Base-by-base conservation (phyloP, 2,329 filamentous ascomycete species). In the Diplodia sapinea region DNA sequence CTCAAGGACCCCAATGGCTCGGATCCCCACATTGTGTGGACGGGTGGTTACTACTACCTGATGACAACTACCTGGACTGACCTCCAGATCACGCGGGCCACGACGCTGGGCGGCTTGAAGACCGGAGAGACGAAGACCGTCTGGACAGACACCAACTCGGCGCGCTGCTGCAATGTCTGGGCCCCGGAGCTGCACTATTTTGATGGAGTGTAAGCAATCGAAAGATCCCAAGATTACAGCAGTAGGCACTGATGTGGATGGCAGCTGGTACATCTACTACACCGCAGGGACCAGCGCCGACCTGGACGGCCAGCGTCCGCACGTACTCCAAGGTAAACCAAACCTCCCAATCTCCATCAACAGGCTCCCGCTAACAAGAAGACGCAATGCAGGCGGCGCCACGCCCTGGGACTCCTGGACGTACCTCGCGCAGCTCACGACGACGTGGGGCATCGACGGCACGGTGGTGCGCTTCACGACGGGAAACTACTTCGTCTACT, bases 11-110 rank as follows among this genome's bases (percentile, higher is more conserved):
- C 79, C 0, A 80, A 83, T 47, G 85, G 86, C 9, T 82, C 81
- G 23, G 85, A 87, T 70, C 84, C 86, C 0, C 83, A 83, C 69
- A 81, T 87, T 6, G 81, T 82, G 0, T 87, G 82, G 65, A 79
- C 79, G 0, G 82, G 80, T 12, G 85, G 84, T 0, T 87, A 84
- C 70, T 88, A 87, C 75, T 87, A 87, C 69, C 77, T 88, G 33
- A 81, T 86, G 70, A 84, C 84, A 0, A 87, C 85, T 0, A 84
- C 84, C 31, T 88, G 84, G 84, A 82, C 77, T 1, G 79, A 88
- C 69, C 77, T 89, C 13, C 79, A 85, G 69, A 81, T 88, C n/a
- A 82, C 84, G 0, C 79, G 84, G 0, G 81, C 86, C 0, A 84
- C 77, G 11, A 88, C 85, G 0, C 75, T 88, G 5, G 81, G 83